phyloP scores from a whole-genome alignment of 768 basidiomycete species.

The Imleria badia region DNA sequence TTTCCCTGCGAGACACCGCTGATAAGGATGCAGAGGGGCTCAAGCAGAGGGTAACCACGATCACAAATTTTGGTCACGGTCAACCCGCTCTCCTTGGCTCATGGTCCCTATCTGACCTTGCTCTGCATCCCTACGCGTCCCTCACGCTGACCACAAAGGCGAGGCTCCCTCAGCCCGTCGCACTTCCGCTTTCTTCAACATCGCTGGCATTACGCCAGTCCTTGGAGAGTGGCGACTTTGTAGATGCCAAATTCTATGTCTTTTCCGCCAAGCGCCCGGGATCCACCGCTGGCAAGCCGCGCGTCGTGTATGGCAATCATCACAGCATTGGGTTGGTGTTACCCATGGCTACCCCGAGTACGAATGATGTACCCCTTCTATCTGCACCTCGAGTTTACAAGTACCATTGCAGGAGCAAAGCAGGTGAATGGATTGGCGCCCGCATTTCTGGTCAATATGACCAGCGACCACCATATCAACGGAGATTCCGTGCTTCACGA shows the following conservation, averaged over 20 bases:
- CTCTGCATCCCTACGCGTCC: conserved; percentile 19
- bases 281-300: conserved; percentile 19
- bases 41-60: conserved; percentile 16
- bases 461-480: conserved; percentile 19
- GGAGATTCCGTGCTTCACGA: conserved; percentile 24
- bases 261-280: conserved; percentile 20
- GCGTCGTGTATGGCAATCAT: conserved; percentile 25
- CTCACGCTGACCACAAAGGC: conserved; percentile 22
- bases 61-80: conserved; percentile 28
- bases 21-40: conserved; percentile 1
- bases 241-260: conserved; percentile 30
- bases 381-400: not conserved
- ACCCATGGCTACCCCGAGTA: conserved; percentile 19
- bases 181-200: conserved; percentile 17
- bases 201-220: conserved; percentile 23
- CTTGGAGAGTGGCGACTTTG: conserved; percentile 26
- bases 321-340: conserved; percentile 15
- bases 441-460: conserved; percentile 22
- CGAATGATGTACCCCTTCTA: not conserved
- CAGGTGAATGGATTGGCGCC: conserved; percentile 2
- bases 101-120: conserved; percentile 14
- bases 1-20: conserved; percentile 7
- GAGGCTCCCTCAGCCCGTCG: conserved; percentile 1
- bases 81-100: conserved; percentile 25
- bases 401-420: conserved; percentile 4